Conservation (phyloP, 139 green algal genomes). For the Tetradesmus lagerheimii region DNA sequence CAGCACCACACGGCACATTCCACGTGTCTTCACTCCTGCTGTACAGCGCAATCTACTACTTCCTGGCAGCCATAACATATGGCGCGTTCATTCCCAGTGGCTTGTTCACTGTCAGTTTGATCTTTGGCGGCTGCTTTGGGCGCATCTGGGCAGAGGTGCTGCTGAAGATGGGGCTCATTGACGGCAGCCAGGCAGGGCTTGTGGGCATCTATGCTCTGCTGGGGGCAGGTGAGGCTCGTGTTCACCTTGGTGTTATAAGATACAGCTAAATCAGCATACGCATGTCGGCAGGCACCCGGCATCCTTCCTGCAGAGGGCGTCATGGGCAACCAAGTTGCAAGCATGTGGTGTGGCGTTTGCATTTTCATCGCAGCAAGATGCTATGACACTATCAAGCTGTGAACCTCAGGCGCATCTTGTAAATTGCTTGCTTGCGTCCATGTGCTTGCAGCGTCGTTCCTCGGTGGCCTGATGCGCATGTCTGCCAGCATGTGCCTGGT, state of each 20-base stretch:
- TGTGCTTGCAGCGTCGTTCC: constrained; percentile 67
- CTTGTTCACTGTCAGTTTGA: constrained; percentile 68
- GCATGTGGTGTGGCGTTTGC: too few relatives aligned
- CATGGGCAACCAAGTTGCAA: too few relatives aligned
- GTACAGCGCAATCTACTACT: constrained; percentile 63
- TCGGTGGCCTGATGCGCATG: constrained; percentile 86
- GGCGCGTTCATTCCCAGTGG: constrained; percentile 73
- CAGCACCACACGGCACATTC: constrained; percentile 58
- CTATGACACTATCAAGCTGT: too few relatives aligned
- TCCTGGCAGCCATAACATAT: constrained; percentile 69
- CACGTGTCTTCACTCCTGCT: constrained; percentile 56
- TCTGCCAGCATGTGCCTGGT: constrained; percentile 71
- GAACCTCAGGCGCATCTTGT: too few relatives aligned
- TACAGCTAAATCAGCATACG: too few relatives aligned
- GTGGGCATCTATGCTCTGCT: constrained; percentile 72
- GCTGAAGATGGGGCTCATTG: constrained; percentile 50
- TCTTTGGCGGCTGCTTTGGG: constrained; percentile 69
- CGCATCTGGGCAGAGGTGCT: constrained; percentile 64
- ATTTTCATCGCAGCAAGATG: too few relatives aligned
- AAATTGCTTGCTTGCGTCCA: too few relatives aligned
- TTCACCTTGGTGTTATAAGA: too few relatives aligned
- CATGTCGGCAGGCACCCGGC: too few relatives aligned
- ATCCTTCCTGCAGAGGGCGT: neutral
- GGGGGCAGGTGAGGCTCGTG: constrained; percentile 45
- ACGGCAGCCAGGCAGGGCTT: constrained; percentile 16